A percentile compares a stretch with the other conserved stretches of the same genome.
Conservation (phyloP, 345 rosid genomes). For the Eucalyptus camaldulensis region DNA sequence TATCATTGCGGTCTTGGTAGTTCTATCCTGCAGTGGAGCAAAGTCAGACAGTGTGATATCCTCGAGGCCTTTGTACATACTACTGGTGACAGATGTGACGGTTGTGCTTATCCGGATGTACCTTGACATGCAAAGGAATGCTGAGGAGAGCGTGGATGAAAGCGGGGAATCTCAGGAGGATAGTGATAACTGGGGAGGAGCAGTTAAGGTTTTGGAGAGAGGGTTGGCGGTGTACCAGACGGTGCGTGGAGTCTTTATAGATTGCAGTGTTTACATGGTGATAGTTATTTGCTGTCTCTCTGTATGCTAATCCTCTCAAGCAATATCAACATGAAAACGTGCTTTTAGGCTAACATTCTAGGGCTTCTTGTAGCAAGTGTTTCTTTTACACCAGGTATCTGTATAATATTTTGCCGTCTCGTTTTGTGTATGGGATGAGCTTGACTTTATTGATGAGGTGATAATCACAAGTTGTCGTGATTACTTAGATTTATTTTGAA, state of each 20-base stretch:
- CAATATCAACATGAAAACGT: background rate
- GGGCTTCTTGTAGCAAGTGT: background rate
- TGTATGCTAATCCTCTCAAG: conserved; percentile 5
- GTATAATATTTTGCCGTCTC: background rate
- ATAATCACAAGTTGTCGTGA: background rate
- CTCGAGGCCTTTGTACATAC: conserved; percentile 52
- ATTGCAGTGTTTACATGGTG: conserved; percentile 61
- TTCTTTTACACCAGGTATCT: background rate
- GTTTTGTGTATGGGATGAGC: background rate
- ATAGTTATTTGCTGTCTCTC: conserved; percentile 38
- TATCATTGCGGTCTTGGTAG: conserved; percentile 38
- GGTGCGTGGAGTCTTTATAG: conserved; percentile 54
- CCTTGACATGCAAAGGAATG: conserved; percentile 8
- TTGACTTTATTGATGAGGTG: background rate
- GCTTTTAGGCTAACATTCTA: background rate
- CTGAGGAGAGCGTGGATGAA: conserved; percentile 18
- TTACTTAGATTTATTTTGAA: background rate
- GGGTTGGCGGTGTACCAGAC: conserved; percentile 52
- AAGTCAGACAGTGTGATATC: conserved; percentile 25
- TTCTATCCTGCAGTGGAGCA: conserved; percentile 20
- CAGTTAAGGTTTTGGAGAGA: conserved; percentile 61
- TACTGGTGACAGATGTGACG: conserved; percentile 42
- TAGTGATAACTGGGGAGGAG: conserved; percentile 33
- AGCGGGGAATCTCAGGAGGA: conserved; percentile 5
- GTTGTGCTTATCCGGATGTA: conserved; percentile 27